These are phyloP conservation scores for Panus rudis DNA, from an alignment of 768 basidiomycete species.

Conservation along the genomic window DNA sequence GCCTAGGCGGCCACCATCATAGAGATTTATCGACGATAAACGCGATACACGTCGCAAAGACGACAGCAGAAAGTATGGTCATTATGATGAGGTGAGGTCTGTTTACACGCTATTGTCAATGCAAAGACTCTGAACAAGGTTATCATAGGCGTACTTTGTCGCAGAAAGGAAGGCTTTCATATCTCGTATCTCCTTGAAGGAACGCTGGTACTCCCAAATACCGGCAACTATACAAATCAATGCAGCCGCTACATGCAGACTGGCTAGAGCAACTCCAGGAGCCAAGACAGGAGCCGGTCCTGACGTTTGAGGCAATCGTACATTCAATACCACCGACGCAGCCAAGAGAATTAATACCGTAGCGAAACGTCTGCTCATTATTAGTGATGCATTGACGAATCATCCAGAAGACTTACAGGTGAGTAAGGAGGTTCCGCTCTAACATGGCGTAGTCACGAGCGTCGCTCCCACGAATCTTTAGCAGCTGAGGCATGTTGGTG, in stretches of 20 bases:
- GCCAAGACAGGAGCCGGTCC: slow-evolving; percentile 19
- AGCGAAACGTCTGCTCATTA: slow-evolving; percentile 38
- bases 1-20: too few relatives aligned
- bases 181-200: slow-evolving; percentile 47
- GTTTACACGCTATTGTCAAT: background rate
- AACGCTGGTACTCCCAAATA: slow-evolving; percentile 58
- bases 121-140: slow-evolving; percentile 2
- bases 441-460: slow-evolving; percentile 78
- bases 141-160: slow-evolving; percentile 40
- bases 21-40: slow-evolving; percentile 13
- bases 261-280: slow-evolving; percentile 41
- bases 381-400: background rate
- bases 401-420: slow-evolving; percentile 34
- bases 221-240: slow-evolving; percentile 50
- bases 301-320: slow-evolving; percentile 38
- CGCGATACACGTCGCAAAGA: slow-evolving; percentile 21
- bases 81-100: slow-evolving; percentile 25
- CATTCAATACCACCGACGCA: slow-evolving; percentile 54
- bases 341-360: slow-evolving; percentile 57
- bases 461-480: slow-evolving; percentile 28
- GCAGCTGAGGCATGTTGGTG: slow-evolving; percentile 7
- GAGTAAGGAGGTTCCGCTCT: slow-evolving; percentile 66
- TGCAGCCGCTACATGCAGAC: slow-evolving; percentile 46
- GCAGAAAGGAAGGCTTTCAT: slow-evolving; percentile 54
- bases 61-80: slow-evolving; percentile 16